A percentile compares a stretch with the other conserved stretches of the same genome.
Conservation (phyloP, 129 eudicot genomes). For the Helichrysum umbraculigerum region DNA sequence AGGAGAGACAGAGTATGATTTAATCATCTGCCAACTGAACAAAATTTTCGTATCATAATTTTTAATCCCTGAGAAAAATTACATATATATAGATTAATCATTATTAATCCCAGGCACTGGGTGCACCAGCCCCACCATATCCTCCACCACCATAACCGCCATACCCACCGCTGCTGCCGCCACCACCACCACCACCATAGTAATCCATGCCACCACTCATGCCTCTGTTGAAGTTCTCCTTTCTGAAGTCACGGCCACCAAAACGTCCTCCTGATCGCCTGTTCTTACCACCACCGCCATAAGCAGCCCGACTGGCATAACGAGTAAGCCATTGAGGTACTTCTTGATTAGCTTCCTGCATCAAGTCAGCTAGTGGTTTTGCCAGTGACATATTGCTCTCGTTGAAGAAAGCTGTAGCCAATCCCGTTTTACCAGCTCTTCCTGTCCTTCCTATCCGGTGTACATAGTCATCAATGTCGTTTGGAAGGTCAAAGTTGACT, state of each 20-base stretch:
- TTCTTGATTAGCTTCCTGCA: slow-evolving; percentile 51
- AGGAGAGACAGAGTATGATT: slow-evolving; percentile 9
- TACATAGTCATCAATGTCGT: slow-evolving; percentile 81
- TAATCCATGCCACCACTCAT: slow-evolving; percentile 34
- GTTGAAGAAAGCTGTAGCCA: slow-evolving; percentile 73
- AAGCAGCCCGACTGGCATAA: slow-evolving; percentile 38
- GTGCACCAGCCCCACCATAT: slow-evolving; percentile 37
- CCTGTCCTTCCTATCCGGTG: slow-evolving; percentile 91
- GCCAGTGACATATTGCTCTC: slow-evolving; percentile 56
- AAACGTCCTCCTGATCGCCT: slow-evolving; percentile 40
- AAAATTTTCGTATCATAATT: slow-evolving; percentile 25
- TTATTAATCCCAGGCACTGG: slow-evolving; percentile 43
- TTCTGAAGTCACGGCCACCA: slow-evolving; percentile 43
- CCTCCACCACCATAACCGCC: slow-evolving; percentile 29
- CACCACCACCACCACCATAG: slow-evolving; percentile 30
- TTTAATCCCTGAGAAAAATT: slow-evolving; percentile 7
- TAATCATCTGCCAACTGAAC: slow-evolving; percentile 22
- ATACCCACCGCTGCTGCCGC: slow-evolving; percentile 18
- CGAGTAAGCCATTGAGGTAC: slow-evolving; percentile 44
- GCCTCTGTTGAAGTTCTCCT: slow-evolving; percentile 26
- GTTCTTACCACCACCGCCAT: slow-evolving; percentile 41
- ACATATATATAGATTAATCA: slow-evolving; percentile 8
- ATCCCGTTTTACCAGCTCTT: slow-evolving; percentile 80
- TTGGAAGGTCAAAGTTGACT: slow-evolving; percentile 77
- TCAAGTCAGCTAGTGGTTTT: slow-evolving; percentile 53